These are phyloP conservation scores for Cryptosporidium ubiquitum DNA, from an alignment of 169 alveolate species.

Conservation along the genomic window DNA sequence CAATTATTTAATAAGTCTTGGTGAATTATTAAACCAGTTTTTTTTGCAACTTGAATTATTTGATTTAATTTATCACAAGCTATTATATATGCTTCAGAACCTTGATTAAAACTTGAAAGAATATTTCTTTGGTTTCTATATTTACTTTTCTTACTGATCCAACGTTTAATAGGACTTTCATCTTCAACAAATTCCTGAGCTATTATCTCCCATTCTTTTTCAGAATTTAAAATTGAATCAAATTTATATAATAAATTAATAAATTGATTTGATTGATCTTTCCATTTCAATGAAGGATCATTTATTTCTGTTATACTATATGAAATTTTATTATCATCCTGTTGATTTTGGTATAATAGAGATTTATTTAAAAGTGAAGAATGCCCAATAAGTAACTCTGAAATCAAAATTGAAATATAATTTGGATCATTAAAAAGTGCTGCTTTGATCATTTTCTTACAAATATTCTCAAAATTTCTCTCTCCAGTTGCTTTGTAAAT, in stretches of 20 bases:
- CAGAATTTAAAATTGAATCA: not conserved
- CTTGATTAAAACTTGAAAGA: conserved; percentile 57
- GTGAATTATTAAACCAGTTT: not conserved
- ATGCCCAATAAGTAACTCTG: conserved; percentile 18
- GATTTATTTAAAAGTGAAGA: conserved; percentile 8
- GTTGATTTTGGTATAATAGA: not conserved
- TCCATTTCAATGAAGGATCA: conserved; percentile 42
- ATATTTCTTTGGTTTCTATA: not conserved
- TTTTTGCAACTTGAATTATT: not conserved
- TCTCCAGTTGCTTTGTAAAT: not conserved
- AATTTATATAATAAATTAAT: not conserved
- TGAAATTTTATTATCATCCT: not conserved
- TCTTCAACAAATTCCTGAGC: conserved; percentile 9
- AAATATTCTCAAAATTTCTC: conserved; percentile 35
- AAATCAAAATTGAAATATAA: conserved; percentile 32
- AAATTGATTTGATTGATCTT: not conserved
- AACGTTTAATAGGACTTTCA: conserved; percentile 59
- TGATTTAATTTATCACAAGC: conserved; percentile 22
- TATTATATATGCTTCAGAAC: conserved; percentile 37
- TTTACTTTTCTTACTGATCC: conserved; percentile 37
- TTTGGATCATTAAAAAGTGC: conserved; percentile 70
- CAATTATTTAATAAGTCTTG: not conserved
- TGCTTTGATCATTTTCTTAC: conserved; percentile 33
- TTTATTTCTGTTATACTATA: not conserved
- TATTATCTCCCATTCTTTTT: conserved; percentile 22